phyloP scores from a whole-genome alignment of 495 filamentous ascomycete genomes.

The Aspergillus incahuasiensis region DNA sequence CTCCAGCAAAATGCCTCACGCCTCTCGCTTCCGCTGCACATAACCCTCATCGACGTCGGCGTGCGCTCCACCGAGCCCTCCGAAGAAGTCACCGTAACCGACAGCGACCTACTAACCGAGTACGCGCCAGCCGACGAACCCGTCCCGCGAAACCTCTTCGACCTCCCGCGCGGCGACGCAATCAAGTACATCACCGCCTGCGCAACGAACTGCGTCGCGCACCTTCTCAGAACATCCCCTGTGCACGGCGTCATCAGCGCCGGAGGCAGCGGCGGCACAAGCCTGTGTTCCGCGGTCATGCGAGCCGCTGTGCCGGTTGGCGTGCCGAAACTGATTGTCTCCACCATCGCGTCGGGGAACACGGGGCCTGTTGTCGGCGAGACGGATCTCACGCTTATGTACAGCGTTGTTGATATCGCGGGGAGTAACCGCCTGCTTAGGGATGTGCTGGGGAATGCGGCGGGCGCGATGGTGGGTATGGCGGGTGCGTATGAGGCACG shows the following conservation, averaged over 20 bases:
- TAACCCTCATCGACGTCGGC: slow-evolving; percentile 56
- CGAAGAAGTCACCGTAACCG: slow-evolving; percentile 45
- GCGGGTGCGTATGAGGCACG: slow-evolving; percentile 34
- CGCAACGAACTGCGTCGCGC: slow-evolving; percentile 29
- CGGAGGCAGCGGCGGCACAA: slow-evolving; percentile 57
- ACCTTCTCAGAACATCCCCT: slow-evolving; percentile 23
- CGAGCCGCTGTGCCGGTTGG: slow-evolving; percentile 53
- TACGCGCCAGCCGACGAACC: slow-evolving; percentile 5
- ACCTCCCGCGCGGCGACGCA: slow-evolving; percentile 43
- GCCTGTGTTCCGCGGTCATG: slow-evolving; percentile 54
- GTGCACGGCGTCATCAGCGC: slow-evolving; percentile 54
- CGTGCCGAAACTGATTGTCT: slow-evolving; percentile 66
- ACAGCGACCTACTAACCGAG: slow-evolving; percentile 29
- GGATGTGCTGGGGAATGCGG: slow-evolving; percentile 56
- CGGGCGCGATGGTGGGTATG: slow-evolving; percentile 54
- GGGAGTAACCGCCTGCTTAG: slow-evolving; percentile 55
- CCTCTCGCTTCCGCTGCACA: slow-evolving; percentile 17
- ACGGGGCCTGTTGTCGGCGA: slow-evolving; percentile 55
- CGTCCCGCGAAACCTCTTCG: slow-evolving; percentile 4
- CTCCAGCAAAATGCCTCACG: slow-evolving; percentile 8
- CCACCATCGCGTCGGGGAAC: slow-evolving; percentile 61
- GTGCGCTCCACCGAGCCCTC: slow-evolving; percentile 26
- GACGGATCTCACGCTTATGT: slow-evolving; percentile 66
- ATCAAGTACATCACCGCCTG: slow-evolving; percentile 46
- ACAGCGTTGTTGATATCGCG: slow-evolving; percentile 64